phyloP scores from a whole-genome alignment of 768 basidiomycete genomes.

The Trametes maxima region DNA sequence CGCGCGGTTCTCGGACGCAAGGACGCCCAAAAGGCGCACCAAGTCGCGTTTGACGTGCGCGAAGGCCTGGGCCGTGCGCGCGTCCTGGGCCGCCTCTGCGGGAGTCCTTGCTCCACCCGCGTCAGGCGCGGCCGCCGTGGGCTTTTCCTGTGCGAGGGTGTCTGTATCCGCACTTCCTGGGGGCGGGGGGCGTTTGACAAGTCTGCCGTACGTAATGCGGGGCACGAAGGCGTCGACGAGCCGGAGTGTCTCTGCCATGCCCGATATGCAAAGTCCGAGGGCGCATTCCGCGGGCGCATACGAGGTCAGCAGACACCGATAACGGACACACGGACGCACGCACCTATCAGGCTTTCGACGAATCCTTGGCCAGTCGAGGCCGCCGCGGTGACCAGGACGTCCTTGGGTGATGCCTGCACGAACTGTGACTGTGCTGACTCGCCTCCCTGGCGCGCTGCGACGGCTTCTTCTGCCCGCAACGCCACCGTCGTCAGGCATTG shows the following conservation, averaged over 20 bases:
- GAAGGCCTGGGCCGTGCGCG: constrained; percentile 59
- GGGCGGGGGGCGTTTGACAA: constrained; percentile 37
- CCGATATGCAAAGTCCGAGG: neutral
- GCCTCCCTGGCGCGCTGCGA: constrained; percentile 27
- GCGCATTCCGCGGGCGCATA: neutral
- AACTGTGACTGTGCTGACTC: neutral
- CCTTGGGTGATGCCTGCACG: constrained; percentile 3
- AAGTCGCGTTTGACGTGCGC: constrained; percentile 86
- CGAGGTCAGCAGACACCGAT: constrained; percentile 7
- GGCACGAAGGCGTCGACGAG: constrained; percentile 83
- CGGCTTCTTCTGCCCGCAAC: constrained; percentile 49
- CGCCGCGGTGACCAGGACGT: constrained; percentile 8
- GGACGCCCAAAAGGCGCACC: constrained; percentile 81
- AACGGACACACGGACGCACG: neutral
- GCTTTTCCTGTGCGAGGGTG: neutral
- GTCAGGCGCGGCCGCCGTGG: neutral
- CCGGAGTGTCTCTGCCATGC: constrained; percentile 62
- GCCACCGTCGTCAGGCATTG: constrained; percentile 74
- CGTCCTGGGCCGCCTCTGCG: neutral
- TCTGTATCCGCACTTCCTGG: neutral
- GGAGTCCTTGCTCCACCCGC: neutral
- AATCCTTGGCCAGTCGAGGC: constrained; percentile 21
- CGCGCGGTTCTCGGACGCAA: constrained; percentile 62
- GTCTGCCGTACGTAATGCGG: constrained; percentile 78
- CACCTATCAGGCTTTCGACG: constrained; percentile 30